These are phyloP conservation scores for Poteriospumella lacustris DNA, from an alignment of 108 stramenopile species.

Conservation along the genomic window DNA sequence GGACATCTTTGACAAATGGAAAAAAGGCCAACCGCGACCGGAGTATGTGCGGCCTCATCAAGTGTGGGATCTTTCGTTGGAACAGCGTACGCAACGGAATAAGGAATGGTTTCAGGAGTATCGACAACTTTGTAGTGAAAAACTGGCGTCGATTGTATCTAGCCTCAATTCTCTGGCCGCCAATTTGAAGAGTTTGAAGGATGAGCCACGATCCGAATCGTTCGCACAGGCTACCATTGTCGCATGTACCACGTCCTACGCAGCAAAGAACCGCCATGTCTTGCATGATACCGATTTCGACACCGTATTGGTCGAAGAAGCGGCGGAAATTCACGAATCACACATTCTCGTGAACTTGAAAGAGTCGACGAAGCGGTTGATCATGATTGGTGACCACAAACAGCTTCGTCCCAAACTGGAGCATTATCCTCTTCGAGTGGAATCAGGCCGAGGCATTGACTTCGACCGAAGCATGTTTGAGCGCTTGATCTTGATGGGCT, in stretches of 20 bases:
- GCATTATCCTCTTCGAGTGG: neutral
- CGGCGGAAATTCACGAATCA: constrained; percentile 50
- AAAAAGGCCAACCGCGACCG: no score
- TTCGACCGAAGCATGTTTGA: constrained; percentile 18
- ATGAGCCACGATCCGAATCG: no score
- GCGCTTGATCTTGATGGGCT: neutral
- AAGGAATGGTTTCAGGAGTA: no score
- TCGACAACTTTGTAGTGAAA: no score
- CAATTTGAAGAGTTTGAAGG: no score
- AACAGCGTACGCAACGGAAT: no score
- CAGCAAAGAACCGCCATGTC: constrained; percentile 38
- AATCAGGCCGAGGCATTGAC: neutral
- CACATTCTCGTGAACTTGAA: constrained; percentile 34
- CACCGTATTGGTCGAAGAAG: constrained; percentile 49
- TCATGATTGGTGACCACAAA: constrained; percentile 45
- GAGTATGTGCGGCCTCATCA: no score
- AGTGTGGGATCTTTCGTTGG: no score
- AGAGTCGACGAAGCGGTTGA: constrained; percentile 32
- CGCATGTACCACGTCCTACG: constrained; percentile 42
- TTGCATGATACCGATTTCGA: constrained; percentile 31
- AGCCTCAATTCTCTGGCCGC: no score
- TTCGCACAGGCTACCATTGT: constrained; percentile 36
- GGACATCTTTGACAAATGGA: no score
- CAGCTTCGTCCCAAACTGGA: constrained; percentile 23
- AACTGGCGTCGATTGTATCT: no score